A percentile compares a stretch with the other conserved stretches of the same genome.
Conservation (phyloP, 2,329 filamentous ascomycete genomes). For the Talaromyces verruculosus region DNA sequence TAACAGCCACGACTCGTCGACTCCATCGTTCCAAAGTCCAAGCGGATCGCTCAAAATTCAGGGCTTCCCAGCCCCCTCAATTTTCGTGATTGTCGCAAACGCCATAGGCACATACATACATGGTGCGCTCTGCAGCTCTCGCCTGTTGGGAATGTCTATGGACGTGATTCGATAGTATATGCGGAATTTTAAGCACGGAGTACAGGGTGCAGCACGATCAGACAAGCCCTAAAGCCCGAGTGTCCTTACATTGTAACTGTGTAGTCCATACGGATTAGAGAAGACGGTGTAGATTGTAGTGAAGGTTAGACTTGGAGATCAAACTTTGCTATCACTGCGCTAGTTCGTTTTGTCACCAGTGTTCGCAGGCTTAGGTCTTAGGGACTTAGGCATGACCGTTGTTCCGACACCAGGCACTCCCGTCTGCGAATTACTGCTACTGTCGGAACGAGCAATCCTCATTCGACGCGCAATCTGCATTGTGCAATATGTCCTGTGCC, state of each 20-base stretch:
- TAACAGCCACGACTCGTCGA: no score
- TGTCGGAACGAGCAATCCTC: background rate
- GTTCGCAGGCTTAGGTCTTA: conserved; percentile 7
- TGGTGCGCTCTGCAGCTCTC: background rate
- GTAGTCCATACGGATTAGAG: background rate
- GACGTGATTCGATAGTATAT: background rate
- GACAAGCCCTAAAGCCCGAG: background rate
- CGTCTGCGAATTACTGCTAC: conserved; percentile 6
- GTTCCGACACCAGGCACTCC: conserved; percentile 16
- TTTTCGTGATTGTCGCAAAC: background rate
- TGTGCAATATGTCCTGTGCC: background rate
- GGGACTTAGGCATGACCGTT: conserved; percentile 16
- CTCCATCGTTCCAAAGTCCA: background rate
- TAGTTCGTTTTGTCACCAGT: conserved; percentile 3
- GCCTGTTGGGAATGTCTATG: background rate
- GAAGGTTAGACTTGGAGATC: background rate
- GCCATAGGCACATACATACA: background rate
- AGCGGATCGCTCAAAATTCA: background rate
- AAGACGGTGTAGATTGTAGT: background rate
- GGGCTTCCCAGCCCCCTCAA: conserved; percentile 14
- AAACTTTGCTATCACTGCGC: background rate
- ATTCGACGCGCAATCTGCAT: conserved; percentile 1
- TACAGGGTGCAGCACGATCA: background rate
- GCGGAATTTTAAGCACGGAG: background rate
- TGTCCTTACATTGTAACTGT: background rate